Conservation (phyloP, 139 green algal species). For the Picochlorum sp. region DNA sequence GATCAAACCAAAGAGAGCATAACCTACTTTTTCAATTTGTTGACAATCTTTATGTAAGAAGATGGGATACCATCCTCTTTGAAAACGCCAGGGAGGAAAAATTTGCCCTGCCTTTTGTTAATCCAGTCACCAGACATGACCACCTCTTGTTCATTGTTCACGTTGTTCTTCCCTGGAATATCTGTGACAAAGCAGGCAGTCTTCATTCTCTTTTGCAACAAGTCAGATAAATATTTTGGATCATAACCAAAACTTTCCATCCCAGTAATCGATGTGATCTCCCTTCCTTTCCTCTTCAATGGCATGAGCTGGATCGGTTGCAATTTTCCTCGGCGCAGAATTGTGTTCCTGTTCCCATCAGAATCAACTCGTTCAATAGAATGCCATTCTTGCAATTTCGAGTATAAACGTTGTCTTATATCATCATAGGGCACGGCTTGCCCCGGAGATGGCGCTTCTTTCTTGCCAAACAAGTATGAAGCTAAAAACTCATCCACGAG, state of each 20-base stretch:
- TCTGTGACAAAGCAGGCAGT: constrained; percentile 13
- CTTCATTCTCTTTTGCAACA: constrained; percentile 23
- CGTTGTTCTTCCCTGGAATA: constrained; percentile 22
- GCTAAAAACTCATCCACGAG: constrained; percentile 11
- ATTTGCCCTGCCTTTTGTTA: constrained; percentile 9
- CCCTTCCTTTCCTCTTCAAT: constrained; percentile 14
- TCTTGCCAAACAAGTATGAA: constrained; percentile 20
- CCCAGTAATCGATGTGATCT: constrained; percentile 19
- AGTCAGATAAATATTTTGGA: constrained; percentile 4
- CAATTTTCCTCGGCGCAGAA: constrained; percentile 21
- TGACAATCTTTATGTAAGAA: neutral
- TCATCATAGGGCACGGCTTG: neutral
- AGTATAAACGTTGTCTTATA: constrained; percentile 5
- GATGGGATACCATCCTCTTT: neutral
- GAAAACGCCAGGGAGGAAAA: neutral
- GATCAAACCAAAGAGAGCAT: neutral
- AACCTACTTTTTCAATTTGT: constrained; percentile 1
- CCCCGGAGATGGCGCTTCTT: constrained; percentile 13
- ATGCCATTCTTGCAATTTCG: constrained; percentile 29
- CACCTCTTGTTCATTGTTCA: constrained; percentile 20
- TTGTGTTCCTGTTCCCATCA: constrained; percentile 8
- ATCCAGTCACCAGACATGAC: constrained; percentile 13
- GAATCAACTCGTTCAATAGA: neutral
- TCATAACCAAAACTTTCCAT: constrained; percentile 28
- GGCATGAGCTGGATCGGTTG: constrained; percentile 6